Evolutionary conservation across 2,329 filamentous ascomycete genomes (phyloP), one percentile per base, ranked within the genome.

Genomic region (Sarocladium brachiariae): DNA sequence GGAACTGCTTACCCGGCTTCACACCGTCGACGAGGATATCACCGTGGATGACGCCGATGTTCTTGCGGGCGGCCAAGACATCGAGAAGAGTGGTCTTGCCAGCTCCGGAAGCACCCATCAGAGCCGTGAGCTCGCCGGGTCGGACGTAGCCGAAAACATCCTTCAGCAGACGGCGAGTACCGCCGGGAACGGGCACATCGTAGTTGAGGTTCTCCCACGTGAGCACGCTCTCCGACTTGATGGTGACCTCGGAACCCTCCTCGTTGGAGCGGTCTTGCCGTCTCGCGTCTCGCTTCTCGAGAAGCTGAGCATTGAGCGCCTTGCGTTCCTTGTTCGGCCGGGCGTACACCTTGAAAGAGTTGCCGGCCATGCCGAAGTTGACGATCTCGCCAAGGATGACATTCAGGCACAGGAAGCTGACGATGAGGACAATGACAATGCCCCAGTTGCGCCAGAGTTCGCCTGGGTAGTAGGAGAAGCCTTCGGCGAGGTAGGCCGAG

Each of bases 131-230:
- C 58, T 85, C 80, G 31, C 88, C 87, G 2, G 87, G 87, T 54
- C 84, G 82, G 48, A 90, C 86, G 57, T 84, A 92, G 2, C 84
- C 90, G 51, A 70, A 77, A 1, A 81, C 69, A 35, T 72, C 68
- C 61, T 75, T 73, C 2, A 84, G 73, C 5, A 84, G 72, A 4
- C 76, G 74, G 9, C 77, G 72, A 4, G 71, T 76, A 2, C 78
- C 80, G 4, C 74, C 76, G 0, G 78, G 71, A 3, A 81, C 74
- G 0, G 80, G 80, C 0, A 86, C 81, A 52, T 84, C 80, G 63
- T 96, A 96, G 61, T 84, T 88, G 53, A 96, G 81, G 56, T 87
- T 75, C 63, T 92, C 87, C 86, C 89, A 96, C 0, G 90, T 95
- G 53, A 95, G 75, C n/a, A 89, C 73, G 31, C 83, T 80, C 58